These are phyloP conservation scores for Scleroderma bovista DNA, from an alignment of 768 basidiomycete species.

Conservation along the genomic window DNA sequence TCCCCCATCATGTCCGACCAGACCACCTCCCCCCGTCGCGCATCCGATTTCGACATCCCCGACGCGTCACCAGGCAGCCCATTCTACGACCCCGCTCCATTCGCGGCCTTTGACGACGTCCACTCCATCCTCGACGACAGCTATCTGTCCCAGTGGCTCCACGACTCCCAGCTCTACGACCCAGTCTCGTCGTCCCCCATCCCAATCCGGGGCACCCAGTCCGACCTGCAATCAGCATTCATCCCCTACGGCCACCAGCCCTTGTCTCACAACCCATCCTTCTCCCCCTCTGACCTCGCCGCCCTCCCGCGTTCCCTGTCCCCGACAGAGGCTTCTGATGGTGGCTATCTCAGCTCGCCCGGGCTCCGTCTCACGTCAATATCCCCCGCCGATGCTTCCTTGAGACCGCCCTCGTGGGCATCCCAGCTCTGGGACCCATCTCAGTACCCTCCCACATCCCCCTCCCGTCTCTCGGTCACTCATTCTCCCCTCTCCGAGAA, in stretches of 20 bases:
- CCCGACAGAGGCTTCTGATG: conserved; percentile 50
- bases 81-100: conserved; percentile 30
- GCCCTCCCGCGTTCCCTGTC: conserved; percentile 59
- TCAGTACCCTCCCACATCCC: conserved; percentile 40
- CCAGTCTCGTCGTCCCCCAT: conserved; percentile 52
- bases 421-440: conserved; percentile 58
- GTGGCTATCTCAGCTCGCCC: conserved; percentile 36
- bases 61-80: conserved; percentile 36
- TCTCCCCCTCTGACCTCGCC: conserved; percentile 60
- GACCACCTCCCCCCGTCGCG: conserved; percentile 36
- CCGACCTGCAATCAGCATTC: conserved; percentile 41
- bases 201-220: conserved; percentile 47
- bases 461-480: conserved; percentile 39
- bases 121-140: conserved; percentile 34
- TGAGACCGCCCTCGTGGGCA: conserved; percentile 60
- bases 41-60: conserved; percentile 35
- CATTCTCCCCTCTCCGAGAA: conserved; percentile 44
- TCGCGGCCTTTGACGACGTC: conserved; percentile 27
- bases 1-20: conserved; percentile 37
- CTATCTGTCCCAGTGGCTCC: conserved; percentile 54
- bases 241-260: conserved; percentile 42
- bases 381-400: conserved; percentile 56
- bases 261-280: conserved; percentile 44
- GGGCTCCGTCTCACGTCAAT: conserved; percentile 48
- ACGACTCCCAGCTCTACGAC: conserved; percentile 46